Evolutionary conservation across 306 rosid genomes (phyloP).

Genomic region (Acacia melanoxylon): DNA sequence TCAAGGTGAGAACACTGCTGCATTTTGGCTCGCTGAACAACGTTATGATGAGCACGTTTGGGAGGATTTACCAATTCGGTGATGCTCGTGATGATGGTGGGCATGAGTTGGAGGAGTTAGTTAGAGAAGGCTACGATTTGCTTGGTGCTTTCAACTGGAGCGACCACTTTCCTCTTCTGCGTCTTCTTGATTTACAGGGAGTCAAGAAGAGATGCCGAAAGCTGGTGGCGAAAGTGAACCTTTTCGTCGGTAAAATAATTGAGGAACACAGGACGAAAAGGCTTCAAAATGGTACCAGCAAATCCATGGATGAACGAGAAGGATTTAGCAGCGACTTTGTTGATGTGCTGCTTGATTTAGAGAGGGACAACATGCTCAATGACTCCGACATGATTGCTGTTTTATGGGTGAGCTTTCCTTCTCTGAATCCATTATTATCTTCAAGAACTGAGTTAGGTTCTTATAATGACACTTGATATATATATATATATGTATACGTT

Average conservation of each 20-base stretch:
- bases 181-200: conserved; percentile 66
- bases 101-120: conserved; percentile 56
- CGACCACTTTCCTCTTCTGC: conserved; percentile 70
- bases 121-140: conserved; percentile 73
- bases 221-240: conserved; percentile 50
- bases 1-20: conserved; percentile 52
- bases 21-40: conserved; percentile 64
- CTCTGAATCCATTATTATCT: neutral
- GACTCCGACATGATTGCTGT: conserved; percentile 81
- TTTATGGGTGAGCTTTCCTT: conserved; percentile 58
- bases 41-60: conserved; percentile 73
- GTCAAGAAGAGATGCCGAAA: conserved; percentile 63
- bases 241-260: conserved; percentile 68
- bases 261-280: conserved; percentile 53
- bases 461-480: neutral
- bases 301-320: conserved; percentile 24
- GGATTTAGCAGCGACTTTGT: conserved; percentile 64
- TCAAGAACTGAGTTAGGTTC: neutral
- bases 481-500: no score
- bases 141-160: conserved; percentile 80
- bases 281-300: neutral
- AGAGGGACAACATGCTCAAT: conserved; percentile 51
- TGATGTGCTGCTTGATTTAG: conserved; percentile 68
- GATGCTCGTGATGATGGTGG: conserved; percentile 24
- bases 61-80: conserved; percentile 61